Evolutionary conservation across 2,329 filamentous ascomycete genomes (phyloP), one percentile per base, ranked within the genome.

Genomic region (Beauveria bassiana): DNA sequence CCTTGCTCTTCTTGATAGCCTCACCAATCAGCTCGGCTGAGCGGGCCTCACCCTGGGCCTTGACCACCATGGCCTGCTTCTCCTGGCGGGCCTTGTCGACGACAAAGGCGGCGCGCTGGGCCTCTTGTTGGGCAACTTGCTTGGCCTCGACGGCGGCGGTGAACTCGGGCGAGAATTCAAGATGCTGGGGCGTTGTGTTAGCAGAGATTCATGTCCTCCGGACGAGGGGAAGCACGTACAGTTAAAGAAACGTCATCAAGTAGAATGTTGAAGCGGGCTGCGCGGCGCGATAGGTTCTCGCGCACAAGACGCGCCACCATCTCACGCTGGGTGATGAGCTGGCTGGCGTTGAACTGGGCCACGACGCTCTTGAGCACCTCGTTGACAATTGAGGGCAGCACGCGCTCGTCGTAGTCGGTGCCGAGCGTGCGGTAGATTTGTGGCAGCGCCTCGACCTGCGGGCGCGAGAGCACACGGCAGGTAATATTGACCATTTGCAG

Each of bases 401-500:
- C 92, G 64, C 95, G 84, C 85, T 99, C 95, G 71, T 99, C 95
- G 74, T 98, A 99, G 78, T 99, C 95, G 61, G 87, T 88, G 60
- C 95, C 95, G 42, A 99, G 84, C 1, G 95, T 99, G 67, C 95
- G 85, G 83, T 98, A 99, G 72, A 99, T 99, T 78, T 96, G 91
- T 20, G 95, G 95, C 47, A 99, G 86, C 38, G 93, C 90, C 67
- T 90, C 86, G 71, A 99, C 81, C 62, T 92, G 86, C 61, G 95
- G 95, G 69, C 92, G 84, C 63, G 93, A 97, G 59, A 99, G 90
- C 63, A 99, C 95, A 90, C 95, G 93, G 78, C 95, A 99, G 72
- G 93, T 99, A 74, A 99, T 98, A 85, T 99, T 99, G 73, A 98
- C 95, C 95, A 99, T 99, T 81, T 99, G 95, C 77, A 99, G 80